Conservation (phyloP, 2,329 filamentous ascomycete species). For the Aspergillus ustus region DNA sequence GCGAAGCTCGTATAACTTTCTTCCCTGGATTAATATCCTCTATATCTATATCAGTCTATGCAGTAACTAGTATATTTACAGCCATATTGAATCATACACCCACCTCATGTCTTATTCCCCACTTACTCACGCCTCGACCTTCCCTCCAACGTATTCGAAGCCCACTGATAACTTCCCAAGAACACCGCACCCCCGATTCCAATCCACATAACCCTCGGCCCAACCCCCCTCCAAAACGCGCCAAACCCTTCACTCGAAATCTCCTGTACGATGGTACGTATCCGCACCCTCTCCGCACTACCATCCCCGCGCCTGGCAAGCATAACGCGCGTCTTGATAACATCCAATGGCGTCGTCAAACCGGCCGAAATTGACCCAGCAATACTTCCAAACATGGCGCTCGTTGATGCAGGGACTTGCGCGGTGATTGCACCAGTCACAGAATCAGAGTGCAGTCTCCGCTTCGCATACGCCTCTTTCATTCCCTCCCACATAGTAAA, state of each 20-base stretch:
- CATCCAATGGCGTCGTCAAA: slow-evolving; percentile 89
- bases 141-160: slow-evolving; percentile 71
- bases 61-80: slow-evolving; percentile 20
- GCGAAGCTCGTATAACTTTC: neutral
- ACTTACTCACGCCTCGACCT: slow-evolving; percentile 45
- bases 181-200: slow-evolving; percentile 93
- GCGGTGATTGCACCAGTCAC: slow-evolving; percentile 33
- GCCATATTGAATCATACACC: slow-evolving; percentile 6
- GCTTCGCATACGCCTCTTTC: slow-evolving; percentile 62
- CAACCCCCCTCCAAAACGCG: slow-evolving; percentile 59
- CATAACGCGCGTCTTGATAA: slow-evolving; percentile 97
- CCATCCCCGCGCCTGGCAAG: slow-evolving; percentile 71
- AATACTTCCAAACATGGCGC: slow-evolving; percentile 80
- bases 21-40: neutral
- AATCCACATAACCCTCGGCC: slow-evolving; percentile 91
- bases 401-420: slow-evolving; percentile 72
- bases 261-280: slow-evolving; percentile 60
- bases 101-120: neutral
- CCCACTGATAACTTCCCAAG: slow-evolving; percentile 89
- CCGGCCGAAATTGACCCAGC: slow-evolving; percentile 85
- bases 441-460: slow-evolving; percentile 16
- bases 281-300: slow-evolving; percentile 45
- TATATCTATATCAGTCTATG: slow-evolving; percentile 15
- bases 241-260: slow-evolving; percentile 61
- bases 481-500: slow-evolving; percentile 96